Evolutionary conservation across 805 yeast genomes (phyloP), one percentile per base, ranked within the genome.

Genomic region (Saccharomycopsis capsularis): DNA sequence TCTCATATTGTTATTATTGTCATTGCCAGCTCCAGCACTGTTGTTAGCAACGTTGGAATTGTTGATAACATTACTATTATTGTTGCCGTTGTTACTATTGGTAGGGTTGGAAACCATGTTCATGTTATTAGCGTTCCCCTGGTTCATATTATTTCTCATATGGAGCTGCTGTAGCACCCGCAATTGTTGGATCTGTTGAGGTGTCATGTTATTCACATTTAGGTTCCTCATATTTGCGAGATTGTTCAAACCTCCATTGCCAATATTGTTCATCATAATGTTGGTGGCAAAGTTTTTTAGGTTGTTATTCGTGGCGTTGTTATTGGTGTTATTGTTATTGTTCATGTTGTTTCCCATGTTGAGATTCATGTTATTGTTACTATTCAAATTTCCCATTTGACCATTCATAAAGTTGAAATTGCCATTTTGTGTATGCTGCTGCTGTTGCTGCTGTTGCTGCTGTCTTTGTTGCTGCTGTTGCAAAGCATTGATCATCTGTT

Each of bases 371-470:
- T 34, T 42, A 18, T 32, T 34, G 39, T 4, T 15, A 16, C 43
- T 47, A 11, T 24, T 24, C 27, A 44, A 45, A 16, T 45, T 44
- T 25, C 48, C 48, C 9, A 47, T 48, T 4, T 21, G 13, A 25
- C 23, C 4, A n/a, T n/a, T n/a, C n/a, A n/a, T n/a, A n/a, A n/a
- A n/a, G n/a, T n/a, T n/a, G n/a, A n/a, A n/a, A n/a, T n/a, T n/a
- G n/a, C n/a, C n/a, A n/a, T n/a, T n/a, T n/a, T n/a, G n/a, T n/a
- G n/a, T n/a, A n/a, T n/a, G n/a, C n/a, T n/a, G n/a, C n/a, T n/a
- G n/a, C n/a, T n/a, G n/a, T n/a, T n/a, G n/a, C n/a, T n/a, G n/a
- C n/a, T n/a, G n/a, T n/a, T n/a, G n/a, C 32, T 29, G 32, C 13
- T 29, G 32, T 29, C 13, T 7, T 29, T 29, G 32, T 13, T 23